Conservation (phyloP, 1,284 basidiomycete genomes). For the Melampsora abietis-canadensis region DNA sequence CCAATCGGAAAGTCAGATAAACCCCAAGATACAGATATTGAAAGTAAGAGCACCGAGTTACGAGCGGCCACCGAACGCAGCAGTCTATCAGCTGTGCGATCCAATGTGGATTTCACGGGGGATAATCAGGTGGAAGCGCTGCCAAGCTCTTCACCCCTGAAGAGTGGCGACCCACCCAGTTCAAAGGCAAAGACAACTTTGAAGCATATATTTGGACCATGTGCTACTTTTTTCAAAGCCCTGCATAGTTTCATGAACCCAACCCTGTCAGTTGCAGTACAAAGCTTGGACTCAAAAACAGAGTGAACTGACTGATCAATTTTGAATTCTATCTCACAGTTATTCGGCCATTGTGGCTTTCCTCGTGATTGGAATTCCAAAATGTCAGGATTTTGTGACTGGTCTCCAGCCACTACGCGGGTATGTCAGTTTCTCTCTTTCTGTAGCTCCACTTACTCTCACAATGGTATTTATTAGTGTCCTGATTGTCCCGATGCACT, state of each 20-base stretch:
- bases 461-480: too few species aligned
- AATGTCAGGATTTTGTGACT: slow-evolving; percentile 53
- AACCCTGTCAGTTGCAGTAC: slow-evolving; percentile 34
- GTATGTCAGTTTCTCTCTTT: slow-evolving; percentile 43
- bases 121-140: not conserved
- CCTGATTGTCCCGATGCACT: too few species aligned
- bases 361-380: slow-evolving; percentile 55
- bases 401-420: slow-evolving; percentile 53
- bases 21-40: too few species aligned
- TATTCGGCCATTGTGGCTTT: slow-evolving; percentile 55
- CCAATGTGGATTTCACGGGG: too few species aligned
- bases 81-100: too few species aligned
- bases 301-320: not conserved
- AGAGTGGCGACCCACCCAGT: too few species aligned
- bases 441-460: too few species aligned
- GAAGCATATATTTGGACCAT: too few species aligned
- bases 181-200: slow-evolving; percentile 19
- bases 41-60: too few species aligned
- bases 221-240: slow-evolving; percentile 43
- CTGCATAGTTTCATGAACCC: slow-evolving; percentile 49
- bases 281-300: not conserved
- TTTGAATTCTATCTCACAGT: slow-evolving; percentile 44
- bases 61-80: too few species aligned
- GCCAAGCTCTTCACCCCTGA: not conserved
- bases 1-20: not conserved